Evolutionary conservation across 2,329 filamentous ascomycete species (phyloP).

Genomic region (Trichocomaceae sp.): DNA sequence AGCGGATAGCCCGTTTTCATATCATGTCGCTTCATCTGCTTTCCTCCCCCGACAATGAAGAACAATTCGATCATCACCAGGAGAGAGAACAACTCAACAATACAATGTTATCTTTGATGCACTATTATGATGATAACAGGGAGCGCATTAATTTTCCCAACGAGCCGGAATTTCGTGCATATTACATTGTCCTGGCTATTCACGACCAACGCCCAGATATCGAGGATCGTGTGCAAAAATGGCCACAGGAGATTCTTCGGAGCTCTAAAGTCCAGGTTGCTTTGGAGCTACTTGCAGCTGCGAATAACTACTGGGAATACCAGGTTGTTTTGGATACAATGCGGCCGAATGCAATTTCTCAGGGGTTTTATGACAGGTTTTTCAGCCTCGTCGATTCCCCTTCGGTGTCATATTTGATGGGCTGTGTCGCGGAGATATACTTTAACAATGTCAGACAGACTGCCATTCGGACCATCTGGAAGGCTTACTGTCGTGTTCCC

Average conservation of each 20-base stretch:
- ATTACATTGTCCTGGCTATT: slow-evolving; percentile 53
- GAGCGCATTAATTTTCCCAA: slow-evolving; percentile 47
- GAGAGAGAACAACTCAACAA: slow-evolving; percentile 60
- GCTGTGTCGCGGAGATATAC: slow-evolving; percentile 57
- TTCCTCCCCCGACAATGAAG: slow-evolving; percentile 44
- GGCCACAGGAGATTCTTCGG: slow-evolving; percentile 45
- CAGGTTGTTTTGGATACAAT: slow-evolving; percentile 47
- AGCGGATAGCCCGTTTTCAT: slow-evolving; percentile 58
- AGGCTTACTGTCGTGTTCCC: slow-evolving; percentile 44
- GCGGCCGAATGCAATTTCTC: slow-evolving; percentile 47
- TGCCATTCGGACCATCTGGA: slow-evolving; percentile 50
- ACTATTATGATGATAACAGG: slow-evolving; percentile 53
- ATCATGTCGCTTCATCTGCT: slow-evolving; percentile 57
- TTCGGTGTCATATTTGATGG: slow-evolving; percentile 55
- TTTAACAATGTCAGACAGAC: slow-evolving; percentile 54
- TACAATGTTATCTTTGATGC: slow-evolving; percentile 55
- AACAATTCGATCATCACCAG: slow-evolving; percentile 52
- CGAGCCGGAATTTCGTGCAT: slow-evolving; percentile 59
- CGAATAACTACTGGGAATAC: slow-evolving; percentile 47
- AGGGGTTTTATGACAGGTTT: slow-evolving; percentile 53
- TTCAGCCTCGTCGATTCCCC: slow-evolving; percentile 52
- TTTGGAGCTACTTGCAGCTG: slow-evolving; percentile 51
- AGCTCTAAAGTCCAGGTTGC: slow-evolving; percentile 51
- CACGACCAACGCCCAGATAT: slow-evolving; percentile 48
- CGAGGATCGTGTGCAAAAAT: slow-evolving; percentile 53